These are phyloP conservation scores for Parsonsia alboflavescens DNA, from an alignment of 257 asterid species.

Conservation along the genomic window DNA sequence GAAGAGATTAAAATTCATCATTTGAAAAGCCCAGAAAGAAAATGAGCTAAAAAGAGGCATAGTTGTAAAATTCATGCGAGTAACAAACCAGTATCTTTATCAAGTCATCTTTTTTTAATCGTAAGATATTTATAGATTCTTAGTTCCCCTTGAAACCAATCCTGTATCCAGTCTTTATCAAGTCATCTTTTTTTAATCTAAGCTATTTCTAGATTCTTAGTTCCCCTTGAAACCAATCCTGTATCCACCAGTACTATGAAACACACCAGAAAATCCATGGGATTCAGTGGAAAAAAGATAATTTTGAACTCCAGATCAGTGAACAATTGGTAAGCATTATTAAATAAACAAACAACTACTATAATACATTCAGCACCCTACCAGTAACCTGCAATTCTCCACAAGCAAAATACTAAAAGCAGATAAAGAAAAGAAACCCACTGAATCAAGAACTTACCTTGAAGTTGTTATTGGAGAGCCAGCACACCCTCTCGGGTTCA, in stretches of 20 bases:
- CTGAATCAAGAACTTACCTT: constrained; percentile 37
- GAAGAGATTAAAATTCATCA: neutral
- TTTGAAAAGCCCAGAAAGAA: neutral
- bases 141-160: neutral
- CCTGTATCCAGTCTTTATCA: neutral
- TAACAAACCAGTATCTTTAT: neutral
- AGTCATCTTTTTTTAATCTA: too few relatives aligned
- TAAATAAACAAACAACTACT: neutral
- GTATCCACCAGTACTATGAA: neutral
- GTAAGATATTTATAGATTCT: neutral
- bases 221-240: neutral
- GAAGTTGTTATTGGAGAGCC: constrained; percentile 89
- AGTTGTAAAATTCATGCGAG: neutral
- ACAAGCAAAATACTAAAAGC: neutral
- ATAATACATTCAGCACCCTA: neutral
- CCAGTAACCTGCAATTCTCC: neutral
- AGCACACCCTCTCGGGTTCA: constrained; percentile 99
- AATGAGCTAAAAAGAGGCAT: neutral
- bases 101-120: neutral
- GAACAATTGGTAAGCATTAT: too few relatives aligned
- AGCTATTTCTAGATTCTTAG: neutral
- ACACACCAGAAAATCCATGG: neutral
- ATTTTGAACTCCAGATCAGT: neutral
- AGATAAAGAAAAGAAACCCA: constrained; percentile 1
- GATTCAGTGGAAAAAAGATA: neutral